Evolutionary conservation across 192 early-diverging fungal genomes (phyloP).

Genomic region (Helicostylum pulchrum): DNA sequence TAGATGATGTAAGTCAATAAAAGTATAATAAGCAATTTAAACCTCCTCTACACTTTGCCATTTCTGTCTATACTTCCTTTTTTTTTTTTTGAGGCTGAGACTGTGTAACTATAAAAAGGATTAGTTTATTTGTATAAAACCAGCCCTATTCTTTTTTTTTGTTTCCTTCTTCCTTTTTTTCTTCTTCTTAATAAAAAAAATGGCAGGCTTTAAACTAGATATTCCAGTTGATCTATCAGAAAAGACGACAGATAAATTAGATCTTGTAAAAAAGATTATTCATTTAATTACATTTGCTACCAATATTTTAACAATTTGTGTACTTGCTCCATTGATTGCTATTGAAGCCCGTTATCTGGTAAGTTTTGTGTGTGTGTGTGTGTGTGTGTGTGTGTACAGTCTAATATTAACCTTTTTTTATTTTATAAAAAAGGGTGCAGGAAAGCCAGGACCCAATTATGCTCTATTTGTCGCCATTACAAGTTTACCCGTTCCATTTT

Average conservation of each 20-base stretch:
- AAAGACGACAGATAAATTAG: constrained; percentile 16
- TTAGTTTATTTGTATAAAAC: too few species aligned
- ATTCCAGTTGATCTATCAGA: constrained; percentile 29
- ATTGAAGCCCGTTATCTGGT: constrained; percentile 28
- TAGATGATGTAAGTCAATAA: neutral
- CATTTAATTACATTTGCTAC: constrained; percentile 17
- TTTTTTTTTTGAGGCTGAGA: too few species aligned
- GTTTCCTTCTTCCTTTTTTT: neutral
- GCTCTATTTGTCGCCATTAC: constrained; percentile 26
- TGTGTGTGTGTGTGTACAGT: neutral
- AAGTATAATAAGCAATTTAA: neutral
- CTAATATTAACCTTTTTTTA: neutral
- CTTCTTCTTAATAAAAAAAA: neutral
- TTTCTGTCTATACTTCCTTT: too few species aligned
- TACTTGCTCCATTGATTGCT: constrained; percentile 29
- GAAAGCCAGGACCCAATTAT: constrained; percentile 32
- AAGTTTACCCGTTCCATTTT: constrained; percentile 19
- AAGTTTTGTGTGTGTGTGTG: constrained; percentile 11
- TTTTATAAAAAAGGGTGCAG: constrained; percentile 22
- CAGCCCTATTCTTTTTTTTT: neutral
- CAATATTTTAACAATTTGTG: constrained; percentile 20
- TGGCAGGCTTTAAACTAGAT: constrained; percentile 15
- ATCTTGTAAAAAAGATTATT: constrained; percentile 14
- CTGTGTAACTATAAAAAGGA: too few species aligned
- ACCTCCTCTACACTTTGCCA: too few species aligned